Conservation (phyloP, 805 yeast species). For the Ogataea dorogensis region DNA sequence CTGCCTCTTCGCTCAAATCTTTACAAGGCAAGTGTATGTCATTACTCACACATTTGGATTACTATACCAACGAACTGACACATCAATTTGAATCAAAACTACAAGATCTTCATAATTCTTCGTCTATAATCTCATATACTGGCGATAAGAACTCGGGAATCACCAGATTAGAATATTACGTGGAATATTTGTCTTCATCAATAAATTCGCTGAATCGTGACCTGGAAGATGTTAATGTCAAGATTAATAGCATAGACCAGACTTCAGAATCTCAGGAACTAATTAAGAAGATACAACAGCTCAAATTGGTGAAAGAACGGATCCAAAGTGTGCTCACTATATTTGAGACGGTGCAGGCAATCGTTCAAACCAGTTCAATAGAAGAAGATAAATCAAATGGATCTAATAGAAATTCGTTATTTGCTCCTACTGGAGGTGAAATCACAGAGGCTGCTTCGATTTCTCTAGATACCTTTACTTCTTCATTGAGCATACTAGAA, state of each 20-base stretch:
- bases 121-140: conserved; percentile 48
- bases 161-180: conserved; percentile 63
- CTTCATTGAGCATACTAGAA: conserved; percentile 44
- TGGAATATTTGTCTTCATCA: conserved; percentile 58
- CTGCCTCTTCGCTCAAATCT: conserved; percentile 33
- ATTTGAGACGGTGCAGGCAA: conserved; percentile 44
- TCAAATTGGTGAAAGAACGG: conserved; percentile 45
- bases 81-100: conserved; percentile 52
- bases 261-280: conserved; percentile 18
- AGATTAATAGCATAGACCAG: conserved; percentile 20
- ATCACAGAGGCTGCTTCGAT: conserved; percentile 11
- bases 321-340: conserved; percentile 45
- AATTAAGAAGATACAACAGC: conserved; percentile 40
- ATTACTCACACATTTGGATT: conserved; percentile 59
- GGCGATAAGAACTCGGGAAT: conserved; percentile 33
- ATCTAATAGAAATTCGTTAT: background rate
- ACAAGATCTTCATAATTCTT: conserved; percentile 45
- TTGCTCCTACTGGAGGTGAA: conserved; percentile 15
- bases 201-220: conserved; percentile 55
- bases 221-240: conserved; percentile 33
- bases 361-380: conserved; percentile 34
- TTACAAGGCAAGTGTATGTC: conserved; percentile 49
- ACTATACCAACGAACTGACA: conserved; percentile 57
- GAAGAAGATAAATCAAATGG: conserved; percentile 15
- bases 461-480: conserved; percentile 29